Evolutionary conservation across 768 basidiomycete genomes (phyloP).

Genomic region (Boletus sp.): DNA sequence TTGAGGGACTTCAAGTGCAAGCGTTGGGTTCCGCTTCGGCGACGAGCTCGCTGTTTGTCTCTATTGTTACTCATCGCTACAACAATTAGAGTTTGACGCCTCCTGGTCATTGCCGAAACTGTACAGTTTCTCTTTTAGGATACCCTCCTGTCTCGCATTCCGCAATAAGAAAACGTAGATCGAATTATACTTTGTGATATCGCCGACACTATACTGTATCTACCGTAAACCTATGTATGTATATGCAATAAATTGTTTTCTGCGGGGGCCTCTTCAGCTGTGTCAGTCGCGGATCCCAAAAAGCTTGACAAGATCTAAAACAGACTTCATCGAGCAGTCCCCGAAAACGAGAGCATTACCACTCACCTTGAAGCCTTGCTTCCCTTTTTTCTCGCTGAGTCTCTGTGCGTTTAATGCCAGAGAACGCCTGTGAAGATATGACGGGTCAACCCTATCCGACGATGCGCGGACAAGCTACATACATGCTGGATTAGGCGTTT

Average conservation of each 20-base stretch:
- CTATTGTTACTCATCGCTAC: slow-evolving; percentile 11
- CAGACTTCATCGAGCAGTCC: background rate
- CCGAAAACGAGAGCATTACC: background rate
- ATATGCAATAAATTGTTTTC: background rate
- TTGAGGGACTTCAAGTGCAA: slow-evolving; percentile 31
- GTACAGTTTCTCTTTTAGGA: slow-evolving; percentile 23
- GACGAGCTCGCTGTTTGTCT: slow-evolving; percentile 27
- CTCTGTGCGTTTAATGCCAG: slow-evolving; percentile 75
- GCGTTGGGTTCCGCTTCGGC: slow-evolving; percentile 13
- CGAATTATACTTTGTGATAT: slow-evolving; percentile 9
- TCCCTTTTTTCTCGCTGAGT: slow-evolving; percentile 75
- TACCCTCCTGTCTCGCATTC: background rate
- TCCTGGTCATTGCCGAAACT: slow-evolving; percentile 28
- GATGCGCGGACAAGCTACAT: slow-evolving; percentile 2
- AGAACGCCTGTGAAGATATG: slow-evolving; percentile 62
- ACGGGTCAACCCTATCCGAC: background rate
- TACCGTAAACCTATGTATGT: slow-evolving; percentile 6
- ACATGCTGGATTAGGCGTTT: slow-evolving; percentile 78
- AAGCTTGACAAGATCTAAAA: slow-evolving; percentile 57
- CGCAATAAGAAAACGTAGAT: background rate
- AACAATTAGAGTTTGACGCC: slow-evolving; percentile 26
- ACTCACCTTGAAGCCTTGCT: slow-evolving; percentile 74
- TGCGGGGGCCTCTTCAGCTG: background rate
- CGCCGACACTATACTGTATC: slow-evolving; percentile 14
- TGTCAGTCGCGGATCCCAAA: slow-evolving; percentile 43